phyloP scores from a whole-genome alignment of 1,284 basidiomycete genomes.

The Cryptococcus hybrid region DNA sequence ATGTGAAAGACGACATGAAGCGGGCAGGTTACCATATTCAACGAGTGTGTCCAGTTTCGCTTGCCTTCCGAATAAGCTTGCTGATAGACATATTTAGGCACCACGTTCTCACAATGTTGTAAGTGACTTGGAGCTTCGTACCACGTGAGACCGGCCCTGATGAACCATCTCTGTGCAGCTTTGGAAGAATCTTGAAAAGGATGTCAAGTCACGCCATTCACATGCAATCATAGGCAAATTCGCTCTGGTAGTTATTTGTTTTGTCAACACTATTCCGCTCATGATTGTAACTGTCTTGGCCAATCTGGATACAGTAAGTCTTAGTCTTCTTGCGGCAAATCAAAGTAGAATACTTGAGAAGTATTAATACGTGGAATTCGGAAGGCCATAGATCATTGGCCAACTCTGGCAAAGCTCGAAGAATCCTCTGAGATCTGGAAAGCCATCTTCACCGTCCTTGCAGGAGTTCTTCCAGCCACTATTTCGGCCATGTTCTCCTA shows the following conservation, averaged over 20 bases:
- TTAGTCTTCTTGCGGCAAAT: background rate
- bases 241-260: constrained; percentile 23
- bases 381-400: constrained; percentile 15
- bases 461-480: constrained; percentile 27
- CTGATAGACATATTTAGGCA: constrained; percentile 6
- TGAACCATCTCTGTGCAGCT: constrained; percentile 6
- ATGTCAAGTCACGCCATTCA: constrained; percentile 13
- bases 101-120: constrained; percentile 23
- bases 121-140: background rate
- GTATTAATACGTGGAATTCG: background rate
- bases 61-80: background rate
- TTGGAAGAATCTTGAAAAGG: constrained; percentile 33
- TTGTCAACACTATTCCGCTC: constrained; percentile 33
- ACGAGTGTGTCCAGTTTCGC: constrained; percentile 3
- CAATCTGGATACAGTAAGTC: constrained; percentile 29
- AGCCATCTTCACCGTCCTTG: constrained; percentile 23
- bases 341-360: background rate
- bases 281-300: constrained; percentile 30
- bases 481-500: constrained; percentile 31
- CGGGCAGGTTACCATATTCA: constrained; percentile 13
- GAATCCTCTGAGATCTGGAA: constrained; percentile 22
- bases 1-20: constrained; percentile 10
- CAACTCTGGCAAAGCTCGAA: constrained; percentile 13
- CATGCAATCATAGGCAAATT: constrained; percentile 21
- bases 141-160: background rate